These are phyloP conservation scores for Aphanoascus verrucosus DNA, from an alignment of 2,329 filamentous ascomycete species.

Conservation along the genomic window DNA sequence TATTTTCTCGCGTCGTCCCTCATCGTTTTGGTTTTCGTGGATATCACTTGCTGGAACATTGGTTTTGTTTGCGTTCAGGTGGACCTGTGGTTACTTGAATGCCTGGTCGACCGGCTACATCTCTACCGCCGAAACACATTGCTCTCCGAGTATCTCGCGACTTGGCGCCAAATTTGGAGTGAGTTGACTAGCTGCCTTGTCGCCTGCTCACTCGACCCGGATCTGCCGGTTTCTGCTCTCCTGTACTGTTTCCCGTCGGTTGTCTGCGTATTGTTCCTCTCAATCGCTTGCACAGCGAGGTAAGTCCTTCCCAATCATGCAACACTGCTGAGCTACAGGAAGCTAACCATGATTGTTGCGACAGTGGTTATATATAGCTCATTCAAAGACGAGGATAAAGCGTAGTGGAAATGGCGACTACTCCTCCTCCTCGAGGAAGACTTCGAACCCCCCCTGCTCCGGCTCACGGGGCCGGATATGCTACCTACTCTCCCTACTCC, in stretches of 20 bases:
- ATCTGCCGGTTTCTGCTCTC: no score
- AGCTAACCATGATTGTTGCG: neutral
- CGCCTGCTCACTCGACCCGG: neutral
- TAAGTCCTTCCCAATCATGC: neutral
- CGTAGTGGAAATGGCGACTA: constrained; percentile 32
- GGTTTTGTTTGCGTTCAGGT: neutral
- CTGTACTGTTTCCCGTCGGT: no score
- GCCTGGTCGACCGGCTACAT: neutral
- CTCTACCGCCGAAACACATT: neutral
- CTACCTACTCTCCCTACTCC: constrained; percentile 32
- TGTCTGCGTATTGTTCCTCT: no score
- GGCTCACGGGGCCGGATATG: constrained; percentile 37
- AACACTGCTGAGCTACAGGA: neutral
- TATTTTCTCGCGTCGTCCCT: no score
- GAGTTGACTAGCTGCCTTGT: neutral
- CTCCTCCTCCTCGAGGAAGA: constrained; percentile 33
- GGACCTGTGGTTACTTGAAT: neutral
- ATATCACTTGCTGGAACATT: neutral
- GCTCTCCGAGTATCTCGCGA: neutral
- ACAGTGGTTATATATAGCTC: neutral
- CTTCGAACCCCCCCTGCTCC: constrained; percentile 37
- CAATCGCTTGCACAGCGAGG: neutral
- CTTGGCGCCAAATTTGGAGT: neutral
- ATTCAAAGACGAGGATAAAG: neutral
- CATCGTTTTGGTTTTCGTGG: no score